phyloP scores from a whole-genome alignment of 1,284 basidiomycete species.

The Ganoderma meredithae region DNA sequence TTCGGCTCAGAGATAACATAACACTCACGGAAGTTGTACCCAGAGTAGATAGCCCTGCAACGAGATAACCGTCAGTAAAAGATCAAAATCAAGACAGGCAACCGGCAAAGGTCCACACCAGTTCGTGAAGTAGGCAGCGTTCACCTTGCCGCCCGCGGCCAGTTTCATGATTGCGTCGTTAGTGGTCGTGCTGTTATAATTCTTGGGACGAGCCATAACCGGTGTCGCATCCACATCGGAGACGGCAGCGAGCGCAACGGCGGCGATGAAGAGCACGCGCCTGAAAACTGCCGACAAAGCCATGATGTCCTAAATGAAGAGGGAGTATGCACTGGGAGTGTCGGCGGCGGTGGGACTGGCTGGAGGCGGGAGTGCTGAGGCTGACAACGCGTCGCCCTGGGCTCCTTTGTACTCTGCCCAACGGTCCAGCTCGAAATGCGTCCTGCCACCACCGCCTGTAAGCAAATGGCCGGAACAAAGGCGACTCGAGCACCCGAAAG shows the following conservation, averaged over 20 bases:
- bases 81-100: not conserved
- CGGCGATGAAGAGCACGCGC: constrained; percentile 33
- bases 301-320: constrained; percentile 28
- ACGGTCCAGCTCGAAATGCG: not conserved
- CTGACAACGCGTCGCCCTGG: not conserved
- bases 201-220: constrained; percentile 61
- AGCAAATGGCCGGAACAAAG: not conserved
- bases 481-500: not conserved
- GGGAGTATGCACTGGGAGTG: constrained; percentile 3
- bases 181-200: constrained; percentile 51
- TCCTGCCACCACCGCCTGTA: not conserved
- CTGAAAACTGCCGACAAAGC: constrained; percentile 30
- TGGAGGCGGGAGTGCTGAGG: not conserved
- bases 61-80: constrained; percentile 26
- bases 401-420: not conserved
- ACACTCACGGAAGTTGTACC: constrained; percentile 73
- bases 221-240: constrained; percentile 52
- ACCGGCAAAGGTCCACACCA: constrained; percentile 47
- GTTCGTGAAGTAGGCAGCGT: constrained; percentile 74
- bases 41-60: constrained; percentile 77
- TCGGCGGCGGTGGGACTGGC: constrained; percentile 8
- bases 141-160: constrained; percentile 53
- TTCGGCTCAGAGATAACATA: constrained; percentile 8
- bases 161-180: constrained; percentile 50
- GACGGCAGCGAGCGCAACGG: constrained; percentile 33